Conservation (phyloP, 1,139 yeast genomes). For the Kurtzmaniella quercitrusa region DNA sequence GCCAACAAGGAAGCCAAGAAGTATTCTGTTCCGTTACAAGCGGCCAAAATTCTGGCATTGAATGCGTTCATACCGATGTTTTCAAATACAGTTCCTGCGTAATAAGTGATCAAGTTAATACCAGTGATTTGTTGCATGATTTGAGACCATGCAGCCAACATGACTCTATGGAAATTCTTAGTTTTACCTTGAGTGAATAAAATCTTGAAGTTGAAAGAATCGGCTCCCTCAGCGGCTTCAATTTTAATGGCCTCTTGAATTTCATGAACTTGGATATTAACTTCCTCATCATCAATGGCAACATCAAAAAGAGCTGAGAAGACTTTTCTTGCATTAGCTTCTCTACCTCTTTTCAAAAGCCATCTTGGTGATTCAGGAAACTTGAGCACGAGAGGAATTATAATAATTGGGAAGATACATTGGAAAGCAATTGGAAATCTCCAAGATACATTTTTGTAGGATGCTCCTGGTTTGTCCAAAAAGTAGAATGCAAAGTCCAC, state of each 20-base stretch:
- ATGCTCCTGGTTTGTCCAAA: conserved; percentile 16
- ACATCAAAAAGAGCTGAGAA: conserved; percentile 41
- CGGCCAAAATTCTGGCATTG: conserved; percentile 33
- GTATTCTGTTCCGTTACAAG: conserved; percentile 35
- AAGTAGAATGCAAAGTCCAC: conserved; percentile 43
- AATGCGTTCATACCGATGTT: conserved; percentile 36
- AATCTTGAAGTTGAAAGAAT: conserved; percentile 20
- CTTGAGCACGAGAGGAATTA: conserved; percentile 24
- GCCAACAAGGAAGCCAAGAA: conserved; percentile 43
- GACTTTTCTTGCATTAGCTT: conserved; percentile 46
- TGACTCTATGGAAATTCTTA: conserved; percentile 45
- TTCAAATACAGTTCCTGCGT: conserved; percentile 45
- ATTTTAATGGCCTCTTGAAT: conserved; percentile 25
- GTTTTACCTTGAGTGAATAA: conserved; percentile 36
- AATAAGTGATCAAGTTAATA: conserved; percentile 34
- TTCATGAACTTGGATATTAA: conserved; percentile 28
- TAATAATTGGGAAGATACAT: conserved; percentile 30
- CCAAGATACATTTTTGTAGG: conserved; percentile 25
- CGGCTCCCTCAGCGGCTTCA: conserved; percentile 22
- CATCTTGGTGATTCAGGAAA: conserved; percentile 54
- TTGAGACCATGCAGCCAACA: conserved; percentile 46
- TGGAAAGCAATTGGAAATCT: conserved; percentile 49
- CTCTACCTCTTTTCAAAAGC: conserved; percentile 36
- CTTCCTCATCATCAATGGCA: conserved; percentile 22
- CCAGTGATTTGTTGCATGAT: conserved; percentile 44